Conservation (phyloP, 768 basidiomycete species). For the Rhodotorula sphaerocarpa region DNA sequence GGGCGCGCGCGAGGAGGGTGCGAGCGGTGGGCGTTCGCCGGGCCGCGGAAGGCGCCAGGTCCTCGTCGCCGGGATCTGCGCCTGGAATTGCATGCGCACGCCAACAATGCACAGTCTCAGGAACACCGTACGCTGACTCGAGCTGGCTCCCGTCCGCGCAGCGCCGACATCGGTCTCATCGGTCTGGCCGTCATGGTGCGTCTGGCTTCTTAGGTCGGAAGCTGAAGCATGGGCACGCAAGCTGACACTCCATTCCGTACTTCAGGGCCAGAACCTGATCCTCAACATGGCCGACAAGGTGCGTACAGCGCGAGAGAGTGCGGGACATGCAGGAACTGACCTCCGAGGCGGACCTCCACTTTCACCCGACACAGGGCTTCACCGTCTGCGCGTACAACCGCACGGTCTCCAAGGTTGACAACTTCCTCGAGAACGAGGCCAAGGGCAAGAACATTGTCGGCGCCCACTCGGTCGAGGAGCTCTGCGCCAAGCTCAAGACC, state of each 20-base stretch:
- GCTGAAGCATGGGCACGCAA: too few species aligned
- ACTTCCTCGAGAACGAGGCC: slow-evolving; percentile 91
- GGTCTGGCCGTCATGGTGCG: slow-evolving; percentile 38
- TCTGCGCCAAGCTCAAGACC: slow-evolving; percentile 79
- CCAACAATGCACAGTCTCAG: too few species aligned
- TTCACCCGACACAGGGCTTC: slow-evolving; percentile 53
- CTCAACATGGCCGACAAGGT: slow-evolving; percentile 71
- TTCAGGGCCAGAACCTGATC: slow-evolving; percentile 40
- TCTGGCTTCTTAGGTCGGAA: neutral
- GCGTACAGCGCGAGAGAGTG: neutral
- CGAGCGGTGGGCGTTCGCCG: too few species aligned
- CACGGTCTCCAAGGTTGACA: slow-evolving; percentile 88
- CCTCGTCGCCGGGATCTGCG: too few species aligned
- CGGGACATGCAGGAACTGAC: too few species aligned
- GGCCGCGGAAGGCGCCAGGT: too few species aligned
- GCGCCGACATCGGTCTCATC: slow-evolving; percentile 31
- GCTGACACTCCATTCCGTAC: neutral
- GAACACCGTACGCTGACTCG: too few species aligned
- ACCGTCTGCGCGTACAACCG: slow-evolving; percentile 95
- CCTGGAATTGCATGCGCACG: too few species aligned
- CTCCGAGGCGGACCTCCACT: too few species aligned
- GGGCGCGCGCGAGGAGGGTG: too few species aligned
- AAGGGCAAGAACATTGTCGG: slow-evolving; percentile 96
- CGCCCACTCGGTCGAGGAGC: slow-evolving; percentile 86
- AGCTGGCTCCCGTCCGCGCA: neutral